phyloP scores from a whole-genome alignment of 352 stramenopile species.

The Aphanomyces cochlioides region DNA sequence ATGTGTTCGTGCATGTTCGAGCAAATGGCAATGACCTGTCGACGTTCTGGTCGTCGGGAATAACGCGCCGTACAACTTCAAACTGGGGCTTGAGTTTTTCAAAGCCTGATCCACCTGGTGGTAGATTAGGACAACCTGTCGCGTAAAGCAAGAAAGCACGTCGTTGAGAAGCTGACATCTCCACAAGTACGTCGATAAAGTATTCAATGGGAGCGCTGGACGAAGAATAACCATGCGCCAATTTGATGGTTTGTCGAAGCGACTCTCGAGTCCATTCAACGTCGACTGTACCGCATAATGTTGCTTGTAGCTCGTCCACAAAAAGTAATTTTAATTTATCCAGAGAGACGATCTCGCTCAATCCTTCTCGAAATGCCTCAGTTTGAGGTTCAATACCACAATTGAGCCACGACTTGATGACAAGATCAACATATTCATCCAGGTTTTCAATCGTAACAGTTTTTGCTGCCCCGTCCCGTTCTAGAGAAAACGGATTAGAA shows the following conservation, averaged over 20 bases:
- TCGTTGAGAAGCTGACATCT: conserved; percentile 55
- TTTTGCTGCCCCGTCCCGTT: conserved; percentile 38
- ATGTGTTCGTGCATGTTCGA: conserved; percentile 81
- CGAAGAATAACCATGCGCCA: conserved; percentile 80
- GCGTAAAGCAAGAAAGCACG: conserved; percentile 76
- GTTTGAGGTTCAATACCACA: conserved; percentile 62
- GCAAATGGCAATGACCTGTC: conserved; percentile 77
- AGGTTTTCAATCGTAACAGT: conserved; percentile 58
- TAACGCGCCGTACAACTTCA: conserved; percentile 75
- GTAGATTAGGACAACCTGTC: conserved; percentile 77
- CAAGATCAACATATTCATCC: conserved; percentile 47
- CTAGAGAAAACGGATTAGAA: conserved; percentile 8
- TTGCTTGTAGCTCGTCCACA: conserved; percentile 55
- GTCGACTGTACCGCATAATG: conserved; percentile 71
- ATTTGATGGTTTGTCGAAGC: conserved; percentile 65
- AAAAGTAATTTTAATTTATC: conserved; percentile 68
- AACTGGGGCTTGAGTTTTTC: conserved; percentile 62
- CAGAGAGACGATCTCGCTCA: conserved; percentile 66
- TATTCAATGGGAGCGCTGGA: conserved; percentile 60
- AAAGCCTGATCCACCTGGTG: conserved; percentile 55
- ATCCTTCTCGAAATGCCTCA: conserved; percentile 66
- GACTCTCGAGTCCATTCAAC: conserved; percentile 64
- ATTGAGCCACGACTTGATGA: conserved; percentile 61
- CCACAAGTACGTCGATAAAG: conserved; percentile 66
- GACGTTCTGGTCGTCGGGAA: conserved; percentile 56